These are phyloP conservation scores for Strobilomyces dryophilus DNA, from an alignment of 768 basidiomycete genomes.

Conservation along the genomic window DNA sequence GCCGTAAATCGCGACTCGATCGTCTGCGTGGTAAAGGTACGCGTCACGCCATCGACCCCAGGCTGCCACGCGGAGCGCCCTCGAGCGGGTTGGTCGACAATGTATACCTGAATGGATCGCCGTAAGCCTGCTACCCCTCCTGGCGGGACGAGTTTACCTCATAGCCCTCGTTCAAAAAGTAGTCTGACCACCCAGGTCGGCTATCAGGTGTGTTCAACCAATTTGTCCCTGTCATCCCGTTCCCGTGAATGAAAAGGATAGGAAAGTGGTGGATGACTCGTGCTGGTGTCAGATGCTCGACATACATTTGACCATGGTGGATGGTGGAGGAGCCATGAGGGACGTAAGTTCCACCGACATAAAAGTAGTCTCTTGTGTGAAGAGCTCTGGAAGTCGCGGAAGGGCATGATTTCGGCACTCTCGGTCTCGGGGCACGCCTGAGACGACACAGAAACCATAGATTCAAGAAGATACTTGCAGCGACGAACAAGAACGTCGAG, in stretches of 20 bases:
- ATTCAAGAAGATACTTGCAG: conserved; percentile 17
- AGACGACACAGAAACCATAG: conserved; percentile 12
- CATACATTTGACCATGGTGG: conserved; percentile 46
- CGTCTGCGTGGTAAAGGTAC: conserved; percentile 24
- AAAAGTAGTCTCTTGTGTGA: conserved; percentile 46
- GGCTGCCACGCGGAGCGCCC: conserved; percentile 44
- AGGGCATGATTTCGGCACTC: not conserved
- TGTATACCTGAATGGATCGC: conserved; percentile 32
- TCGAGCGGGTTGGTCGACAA: conserved; percentile 45
- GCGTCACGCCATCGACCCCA: conserved; percentile 35
- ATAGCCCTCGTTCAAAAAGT: conserved; percentile 46
- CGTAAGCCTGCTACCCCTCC: not conserved
- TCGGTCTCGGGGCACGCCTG: not conserved
- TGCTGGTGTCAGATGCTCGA: conserved; percentile 45
- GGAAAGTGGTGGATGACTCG: conserved; percentile 37
- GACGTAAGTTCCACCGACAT: conserved; percentile 42
- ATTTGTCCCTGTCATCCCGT: conserved; percentile 50
- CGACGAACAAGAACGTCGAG: conserved; percentile 1
- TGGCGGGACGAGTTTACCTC: conserved; percentile 32
- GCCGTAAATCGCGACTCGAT: conserved; percentile 45
- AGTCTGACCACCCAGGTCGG: conserved; percentile 54
- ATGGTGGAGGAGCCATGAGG: conserved; percentile 34
- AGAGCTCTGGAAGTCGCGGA: conserved; percentile 27
- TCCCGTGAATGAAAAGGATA: conserved; percentile 46
- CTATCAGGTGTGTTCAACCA: conserved; percentile 54